Evolutionary conservation across 139 green algal species (phyloP).

Genomic region (Coelastrella sp.): DNA sequence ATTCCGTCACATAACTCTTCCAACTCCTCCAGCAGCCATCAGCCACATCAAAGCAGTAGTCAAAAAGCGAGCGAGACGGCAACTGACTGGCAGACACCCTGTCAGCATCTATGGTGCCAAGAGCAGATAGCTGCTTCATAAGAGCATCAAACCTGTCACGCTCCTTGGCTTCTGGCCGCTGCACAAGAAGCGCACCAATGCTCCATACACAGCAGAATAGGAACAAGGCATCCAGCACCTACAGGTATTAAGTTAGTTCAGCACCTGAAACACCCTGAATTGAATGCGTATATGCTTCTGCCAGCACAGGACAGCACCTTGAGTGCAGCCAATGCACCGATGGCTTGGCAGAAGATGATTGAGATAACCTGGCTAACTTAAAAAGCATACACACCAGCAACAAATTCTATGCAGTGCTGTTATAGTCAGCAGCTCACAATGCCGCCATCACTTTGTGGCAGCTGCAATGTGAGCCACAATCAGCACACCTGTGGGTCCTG

Average conservation of each 20-base stretch:
- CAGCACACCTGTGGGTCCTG: constrained; percentile 59
- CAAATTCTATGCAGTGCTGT: neutral
- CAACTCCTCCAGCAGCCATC: constrained; percentile 79
- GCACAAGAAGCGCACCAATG: constrained; percentile 81
- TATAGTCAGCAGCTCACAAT: neutral
- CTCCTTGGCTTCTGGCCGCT: constrained; percentile 73
- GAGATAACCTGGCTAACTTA: neutral
- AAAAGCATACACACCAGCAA: neutral
- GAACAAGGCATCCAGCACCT: constrained; percentile 86
- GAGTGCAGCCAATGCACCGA: no score
- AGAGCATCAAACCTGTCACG: constrained; percentile 90
- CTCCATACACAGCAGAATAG: constrained; percentile 88
- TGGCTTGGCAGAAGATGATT: no score
- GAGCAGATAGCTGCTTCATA: constrained; percentile 72
- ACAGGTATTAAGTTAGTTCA: neutral
- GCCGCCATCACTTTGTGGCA: neutral
- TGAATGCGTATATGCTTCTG: neutral
- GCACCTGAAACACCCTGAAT: no score
- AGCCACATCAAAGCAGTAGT: constrained; percentile 85
- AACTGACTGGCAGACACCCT: constrained; percentile 71
- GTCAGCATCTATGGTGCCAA: constrained; percentile 67
- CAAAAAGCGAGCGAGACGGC: constrained; percentile 80
- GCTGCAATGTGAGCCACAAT: neutral
- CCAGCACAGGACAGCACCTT: neutral
- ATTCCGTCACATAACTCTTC: constrained; percentile 71